Base-by-base conservation (phyloP, 2,329 filamentous ascomycete genomes). In the Cladophialophora immunda region DNA sequence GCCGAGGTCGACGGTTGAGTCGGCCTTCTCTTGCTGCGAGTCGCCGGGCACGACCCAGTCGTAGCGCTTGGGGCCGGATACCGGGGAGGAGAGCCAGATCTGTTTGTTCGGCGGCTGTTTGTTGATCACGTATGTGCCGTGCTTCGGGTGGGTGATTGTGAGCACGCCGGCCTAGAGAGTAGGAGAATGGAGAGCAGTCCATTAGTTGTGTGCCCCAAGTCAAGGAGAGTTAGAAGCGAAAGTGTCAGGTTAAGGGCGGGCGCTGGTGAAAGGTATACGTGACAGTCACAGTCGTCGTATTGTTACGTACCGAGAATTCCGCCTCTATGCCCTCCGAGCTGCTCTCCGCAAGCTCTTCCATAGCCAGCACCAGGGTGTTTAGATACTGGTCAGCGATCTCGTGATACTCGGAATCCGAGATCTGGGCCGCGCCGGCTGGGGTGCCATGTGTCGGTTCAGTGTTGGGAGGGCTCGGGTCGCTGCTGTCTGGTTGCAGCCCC, bases 101-200 rank as follows among this genome's bases (percentile, higher is more conserved):
- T 90, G 95, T 84, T 93, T 95, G 84, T 97, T 98, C 22, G 94
- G 93, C 0, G 95, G 95, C 79, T 99, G 95, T 81, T 99, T 99
- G 87, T 99, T 99, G 81, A 99, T 86, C 67, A 99, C 92, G 77
- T 96, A 99, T 32, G 88, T 94, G 69, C 94, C 93, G 45, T 68
- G 52, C 32, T 85, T 82, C 1, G 88, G 87, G 73, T 92, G 87
- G 6, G 82, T 84, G 75, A 98, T 84, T 70, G 89, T 93, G 73
- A 98, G 85, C 64, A 98, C 93, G 63, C 95, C 94, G 62, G 92
- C 87, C 94, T 97, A 74, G 19, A 54, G 27, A 50, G 19, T 4
- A 4, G 8, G 19, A 27, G 13, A 45, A 45, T 8, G 9, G 55
- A 32, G 17, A 50, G 7, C 9, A 6, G 2, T 13, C 29, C 2